Conservation (phyloP, 495 filamentous ascomycete genomes). For the Annulohypoxylon maeteangense region DNA sequence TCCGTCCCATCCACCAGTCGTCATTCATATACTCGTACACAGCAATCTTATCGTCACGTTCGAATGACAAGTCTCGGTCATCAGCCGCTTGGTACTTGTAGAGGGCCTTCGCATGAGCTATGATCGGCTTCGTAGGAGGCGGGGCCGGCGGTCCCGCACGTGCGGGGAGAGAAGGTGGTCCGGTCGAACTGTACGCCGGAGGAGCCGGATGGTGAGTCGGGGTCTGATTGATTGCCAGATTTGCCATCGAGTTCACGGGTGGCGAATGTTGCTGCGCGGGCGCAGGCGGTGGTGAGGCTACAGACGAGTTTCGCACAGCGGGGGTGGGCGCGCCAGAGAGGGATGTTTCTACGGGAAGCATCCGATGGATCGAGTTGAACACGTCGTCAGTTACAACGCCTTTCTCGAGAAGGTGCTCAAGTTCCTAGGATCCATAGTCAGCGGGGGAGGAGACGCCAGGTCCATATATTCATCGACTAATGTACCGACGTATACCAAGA, state of each 20-base stretch:
- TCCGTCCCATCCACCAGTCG: constrained; percentile 95
- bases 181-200: constrained; percentile 63
- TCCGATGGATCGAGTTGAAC: constrained; percentile 74
- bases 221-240: constrained; percentile 58
- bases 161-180: constrained; percentile 63
- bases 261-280: constrained; percentile 52
- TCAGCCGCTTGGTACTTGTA: constrained; percentile 85
- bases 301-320: constrained; percentile 46
- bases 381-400: constrained; percentile 75
- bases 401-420: constrained; percentile 86
- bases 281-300: constrained; percentile 38
- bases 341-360: constrained; percentile 75
- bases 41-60: constrained; percentile 77
- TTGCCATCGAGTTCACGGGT: constrained; percentile 52
- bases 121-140: constrained; percentile 64
- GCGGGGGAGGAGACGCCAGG: not conserved
- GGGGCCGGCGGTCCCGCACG: constrained; percentile 60
- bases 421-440: constrained; percentile 69
- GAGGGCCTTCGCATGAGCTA: constrained; percentile 80
- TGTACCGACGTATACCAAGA: not conserved
- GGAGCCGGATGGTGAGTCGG: constrained; percentile 46
- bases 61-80: constrained; percentile 79
- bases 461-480: not conserved
- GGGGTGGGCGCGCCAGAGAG: constrained; percentile 61
- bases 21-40: constrained; percentile 92